phyloP scores from a whole-genome alignment of 371 early-diverging fungal genomes.

The Mucor velutinosus region DNA sequence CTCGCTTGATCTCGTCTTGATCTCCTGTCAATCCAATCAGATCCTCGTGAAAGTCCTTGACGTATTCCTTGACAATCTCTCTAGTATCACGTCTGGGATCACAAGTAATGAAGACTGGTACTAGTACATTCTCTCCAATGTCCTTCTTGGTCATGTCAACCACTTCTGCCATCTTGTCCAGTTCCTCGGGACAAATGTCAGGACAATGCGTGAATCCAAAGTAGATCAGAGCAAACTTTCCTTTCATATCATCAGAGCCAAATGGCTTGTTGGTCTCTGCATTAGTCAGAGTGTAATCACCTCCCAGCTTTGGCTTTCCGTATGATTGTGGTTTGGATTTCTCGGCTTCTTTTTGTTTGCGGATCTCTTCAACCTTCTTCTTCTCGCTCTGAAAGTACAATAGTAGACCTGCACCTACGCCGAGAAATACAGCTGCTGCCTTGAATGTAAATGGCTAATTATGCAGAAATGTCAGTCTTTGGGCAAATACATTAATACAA shows the following conservation, averaged over 20 bases:
- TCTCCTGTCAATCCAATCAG: conserved; percentile 93
- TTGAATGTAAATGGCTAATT: conserved; percentile 49
- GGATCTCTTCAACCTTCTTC: conserved; percentile 50
- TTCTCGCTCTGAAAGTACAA: conserved; percentile 69
- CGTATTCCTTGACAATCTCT: conserved; percentile 83
- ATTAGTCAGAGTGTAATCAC: conserved; percentile 86
- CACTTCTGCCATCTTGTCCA: conserved; percentile 95
- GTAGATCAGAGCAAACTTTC: conserved; percentile 87
- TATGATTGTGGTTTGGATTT: conserved; percentile 40
- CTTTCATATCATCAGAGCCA: conserved; percentile 59
- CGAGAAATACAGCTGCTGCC: conserved; percentile 56
- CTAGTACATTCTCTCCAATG: conserved; percentile 61
- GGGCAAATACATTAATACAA: not conserved
- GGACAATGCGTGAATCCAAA: conserved; percentile 99
- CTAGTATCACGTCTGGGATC: conserved; percentile 95
- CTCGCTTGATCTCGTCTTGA: conserved; percentile 77
- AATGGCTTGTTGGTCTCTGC: conserved; percentile 52
- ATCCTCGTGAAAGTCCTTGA: conserved; percentile 92
- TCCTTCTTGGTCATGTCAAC: conserved; percentile 74
- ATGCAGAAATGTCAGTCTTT: not conserved
- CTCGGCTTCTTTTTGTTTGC: conserved; percentile 45
- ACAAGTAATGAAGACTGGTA: conserved; percentile 95
- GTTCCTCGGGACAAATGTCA: conserved; percentile 98
- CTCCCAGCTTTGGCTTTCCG: conserved; percentile 93
- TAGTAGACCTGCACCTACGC: conserved; percentile 63